Conservation (phyloP, 495 filamentous ascomycete genomes). For the Trichoderma gamsii region DNA sequence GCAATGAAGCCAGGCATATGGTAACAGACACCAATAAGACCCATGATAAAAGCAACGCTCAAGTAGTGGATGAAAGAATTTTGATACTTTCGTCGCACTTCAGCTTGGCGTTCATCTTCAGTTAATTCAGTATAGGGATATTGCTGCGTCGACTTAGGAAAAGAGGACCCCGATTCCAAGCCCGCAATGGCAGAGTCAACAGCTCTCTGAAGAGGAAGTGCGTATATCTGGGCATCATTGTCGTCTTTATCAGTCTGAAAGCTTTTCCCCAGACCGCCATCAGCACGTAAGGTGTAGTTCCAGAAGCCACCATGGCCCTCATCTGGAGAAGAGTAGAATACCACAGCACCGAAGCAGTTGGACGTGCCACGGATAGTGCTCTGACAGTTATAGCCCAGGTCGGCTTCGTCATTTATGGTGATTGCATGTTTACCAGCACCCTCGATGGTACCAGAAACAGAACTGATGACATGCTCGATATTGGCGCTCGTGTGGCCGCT, state of each 20-base stretch:
- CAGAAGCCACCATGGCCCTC: slow-evolving; percentile 52
- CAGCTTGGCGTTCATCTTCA: slow-evolving; percentile 46
- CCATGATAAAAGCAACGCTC: slow-evolving; percentile 56
- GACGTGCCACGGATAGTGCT: slow-evolving; percentile 57
- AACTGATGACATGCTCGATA: slow-evolving; percentile 56
- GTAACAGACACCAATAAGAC: slow-evolving; percentile 55
- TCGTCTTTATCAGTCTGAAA: slow-evolving; percentile 45
- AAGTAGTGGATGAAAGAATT: slow-evolving; percentile 51
- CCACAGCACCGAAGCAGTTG: slow-evolving; percentile 57
- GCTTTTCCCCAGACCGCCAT: slow-evolving; percentile 44
- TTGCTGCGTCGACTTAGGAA: slow-evolving; percentile 29
- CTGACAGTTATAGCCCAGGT: slow-evolving; percentile 51
- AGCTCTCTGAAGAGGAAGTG: slow-evolving; percentile 58
- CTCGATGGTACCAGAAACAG: slow-evolving; percentile 41
- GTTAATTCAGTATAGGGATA: slow-evolving; percentile 51
- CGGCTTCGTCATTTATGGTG: slow-evolving; percentile 35
- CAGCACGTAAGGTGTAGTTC: slow-evolving; percentile 68
- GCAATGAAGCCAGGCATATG: slow-evolving; percentile 60
- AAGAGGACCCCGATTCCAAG: slow-evolving; percentile 46
- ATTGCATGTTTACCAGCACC: slow-evolving; percentile 41
- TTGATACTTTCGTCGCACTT: slow-evolving; percentile 54
- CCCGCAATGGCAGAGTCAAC: slow-evolving; percentile 61
- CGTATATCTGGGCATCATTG: slow-evolving; percentile 51
- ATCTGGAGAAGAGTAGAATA: slow-evolving; percentile 58
- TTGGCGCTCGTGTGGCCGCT: slow-evolving; percentile 54